A percentile compares a stretch with the other conserved stretches of the same genome.
phyloP scores from a whole-genome alignment of 2,329 filamentous ascomycete species.

The Diplodia corticola region DNA sequence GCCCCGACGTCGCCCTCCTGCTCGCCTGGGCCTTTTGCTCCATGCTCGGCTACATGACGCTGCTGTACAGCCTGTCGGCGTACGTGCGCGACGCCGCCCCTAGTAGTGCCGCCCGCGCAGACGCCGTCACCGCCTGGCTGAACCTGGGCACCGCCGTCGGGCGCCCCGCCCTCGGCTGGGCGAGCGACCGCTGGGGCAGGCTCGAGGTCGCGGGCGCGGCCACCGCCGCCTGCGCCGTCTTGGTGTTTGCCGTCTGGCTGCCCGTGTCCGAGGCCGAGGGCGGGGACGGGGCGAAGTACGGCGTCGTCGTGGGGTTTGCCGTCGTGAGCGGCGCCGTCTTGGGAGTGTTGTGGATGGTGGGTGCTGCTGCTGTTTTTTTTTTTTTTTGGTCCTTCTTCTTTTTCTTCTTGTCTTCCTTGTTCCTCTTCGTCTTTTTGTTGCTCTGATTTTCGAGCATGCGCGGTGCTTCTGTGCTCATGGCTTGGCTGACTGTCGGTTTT shows the following conservation, averaged over 20 bases:
- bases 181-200: slow-evolving; percentile 48
- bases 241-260: slow-evolving; percentile 50
- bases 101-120: slow-evolving; percentile 43
- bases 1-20: slow-evolving; percentile 40
- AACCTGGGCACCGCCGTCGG: slow-evolving; percentile 53
- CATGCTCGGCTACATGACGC: slow-evolving; percentile 50
- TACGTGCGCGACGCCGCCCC: slow-evolving; percentile 47
- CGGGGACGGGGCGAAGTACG: slow-evolving; percentile 46
- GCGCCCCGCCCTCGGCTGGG: slow-evolving; percentile 47
- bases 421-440: no score
- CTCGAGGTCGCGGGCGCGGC: slow-evolving; percentile 44
- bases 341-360: slow-evolving; percentile 52
- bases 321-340: slow-evolving; percentile 47
- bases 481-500: not conserved
- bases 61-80: slow-evolving; percentile 51
- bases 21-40: slow-evolving; percentile 47
- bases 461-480: no score
- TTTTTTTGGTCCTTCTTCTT: no score
- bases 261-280: no score
- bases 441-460: no score
- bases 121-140: slow-evolving; percentile 45
- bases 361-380: not conserved
- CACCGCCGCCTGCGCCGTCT: slow-evolving; percentile 36
- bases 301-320: slow-evolving; percentile 46
- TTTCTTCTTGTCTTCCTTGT: no score